These are phyloP conservation scores for Linnemannia hyalina DNA, from an alignment of 192 early-diverging fungal genomes.

Conservation along the genomic window DNA sequence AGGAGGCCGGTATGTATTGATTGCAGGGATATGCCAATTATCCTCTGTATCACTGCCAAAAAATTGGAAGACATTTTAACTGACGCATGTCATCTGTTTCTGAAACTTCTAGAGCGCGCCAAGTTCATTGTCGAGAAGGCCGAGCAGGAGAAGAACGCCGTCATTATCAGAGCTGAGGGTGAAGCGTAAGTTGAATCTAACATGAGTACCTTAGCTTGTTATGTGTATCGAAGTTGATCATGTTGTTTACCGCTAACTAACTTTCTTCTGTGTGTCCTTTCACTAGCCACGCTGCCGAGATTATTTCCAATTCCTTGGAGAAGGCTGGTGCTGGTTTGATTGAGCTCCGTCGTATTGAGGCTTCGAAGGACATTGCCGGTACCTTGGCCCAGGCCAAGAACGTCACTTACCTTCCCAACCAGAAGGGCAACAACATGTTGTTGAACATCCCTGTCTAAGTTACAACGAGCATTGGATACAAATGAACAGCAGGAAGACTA, in stretches of 20 bases:
- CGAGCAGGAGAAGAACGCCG: constrained; percentile 97
- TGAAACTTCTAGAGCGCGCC: constrained; percentile 80
- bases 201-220: not conserved
- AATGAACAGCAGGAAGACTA: constrained; percentile 1
- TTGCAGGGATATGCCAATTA: not conserved
- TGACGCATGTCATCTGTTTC: too few species aligned
- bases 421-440: constrained; percentile 59
- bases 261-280: not conserved
- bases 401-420: constrained; percentile 92
- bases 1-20: constrained; percentile 81
- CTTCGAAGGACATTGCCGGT: constrained; percentile 94
- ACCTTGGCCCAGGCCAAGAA: constrained; percentile 85
- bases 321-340: constrained; percentile 95
- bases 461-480: not conserved
- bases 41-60: not conserved
- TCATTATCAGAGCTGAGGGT: constrained; percentile 98
- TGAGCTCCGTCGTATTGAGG: constrained; percentile 97
- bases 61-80: not conserved
- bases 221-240: not conserved
- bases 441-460: constrained; percentile 53
- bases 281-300: constrained; percentile 81
- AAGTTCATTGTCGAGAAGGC: constrained; percentile 98
- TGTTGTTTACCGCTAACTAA: not conserved
- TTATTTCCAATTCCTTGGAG: constrained; percentile 88
- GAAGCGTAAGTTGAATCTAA: constrained; percentile 73